phyloP scores from a whole-genome alignment of 371 early-diverging fungal genomes.

The Syncephalastrum racemosum region DNA sequence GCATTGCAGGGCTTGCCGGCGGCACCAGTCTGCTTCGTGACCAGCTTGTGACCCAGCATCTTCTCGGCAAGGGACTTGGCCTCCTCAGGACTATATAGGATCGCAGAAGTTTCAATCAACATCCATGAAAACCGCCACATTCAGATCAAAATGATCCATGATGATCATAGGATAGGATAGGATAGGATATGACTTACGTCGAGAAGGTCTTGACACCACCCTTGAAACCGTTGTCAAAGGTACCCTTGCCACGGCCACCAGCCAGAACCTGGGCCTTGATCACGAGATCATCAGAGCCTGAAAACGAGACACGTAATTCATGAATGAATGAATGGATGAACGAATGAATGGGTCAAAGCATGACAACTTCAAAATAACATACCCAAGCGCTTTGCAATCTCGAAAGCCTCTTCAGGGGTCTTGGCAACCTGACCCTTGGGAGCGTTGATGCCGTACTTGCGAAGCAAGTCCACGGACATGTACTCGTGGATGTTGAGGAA shows the following conservation, averaged over 20 bases:
- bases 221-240: conserved; percentile 91
- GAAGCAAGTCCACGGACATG: conserved; percentile 88
- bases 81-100: conserved; percentile 74
- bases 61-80: conserved; percentile 86
- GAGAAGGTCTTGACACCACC: conserved; percentile 95
- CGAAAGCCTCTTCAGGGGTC: conserved; percentile 86
- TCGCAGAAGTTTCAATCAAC: conserved; percentile 6
- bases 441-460: conserved; percentile 89
- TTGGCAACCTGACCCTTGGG: conserved; percentile 91
- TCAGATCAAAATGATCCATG: background rate
- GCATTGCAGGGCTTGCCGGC: conserved; percentile 94
- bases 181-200: conserved; percentile 66
- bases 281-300: conserved; percentile 85
- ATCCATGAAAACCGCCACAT: too few relatives aligned
- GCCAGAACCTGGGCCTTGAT: conserved; percentile 99
- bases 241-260: conserved; percentile 99
- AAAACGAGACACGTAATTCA: background rate
- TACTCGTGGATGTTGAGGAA: conserved; percentile 97
- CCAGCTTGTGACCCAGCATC: conserved; percentile 96
- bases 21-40: conserved; percentile 98
- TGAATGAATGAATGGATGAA: conserved; percentile 1
- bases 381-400: conserved; percentile 84
- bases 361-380: conserved; percentile 21
- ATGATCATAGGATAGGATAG: background rate
- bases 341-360: background rate